These are phyloP conservation scores for Nemania abortiva DNA, from an alignment of 2,329 filamentous ascomycete species.

Conservation along the genomic window DNA sequence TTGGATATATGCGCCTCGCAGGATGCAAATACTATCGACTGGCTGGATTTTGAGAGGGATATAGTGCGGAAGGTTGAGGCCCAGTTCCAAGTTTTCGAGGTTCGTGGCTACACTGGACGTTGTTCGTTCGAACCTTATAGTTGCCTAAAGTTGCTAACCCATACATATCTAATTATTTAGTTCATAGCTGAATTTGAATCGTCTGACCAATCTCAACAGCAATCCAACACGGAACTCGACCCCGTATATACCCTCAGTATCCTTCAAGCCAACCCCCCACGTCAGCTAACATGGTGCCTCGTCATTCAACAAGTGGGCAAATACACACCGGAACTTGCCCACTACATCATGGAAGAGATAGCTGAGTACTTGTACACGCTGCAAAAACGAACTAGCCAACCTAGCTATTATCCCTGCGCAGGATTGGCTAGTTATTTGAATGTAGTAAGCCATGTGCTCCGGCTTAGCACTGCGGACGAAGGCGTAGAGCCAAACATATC, in stretches of 20 bases:
- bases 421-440: not conserved
- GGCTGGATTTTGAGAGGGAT: constrained; percentile 2
- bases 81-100: constrained; percentile 13
- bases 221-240: not conserved
- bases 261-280: not conserved
- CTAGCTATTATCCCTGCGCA: not conserved
- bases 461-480: constrained; percentile 4
- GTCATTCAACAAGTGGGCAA: constrained; percentile 8
- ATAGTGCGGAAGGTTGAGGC: constrained; percentile 1
- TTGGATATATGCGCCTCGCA: not conserved
- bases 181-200: not conserved
- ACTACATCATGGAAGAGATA: not conserved
- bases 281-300: not conserved
- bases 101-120: not conserved
- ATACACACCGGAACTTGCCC: constrained; percentile 11
- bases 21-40: constrained; percentile 3
- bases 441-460: constrained; percentile 13
- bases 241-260: constrained; percentile 2
- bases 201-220: not conserved
- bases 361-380: not conserved
- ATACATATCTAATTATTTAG: constrained; percentile 1
- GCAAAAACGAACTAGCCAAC: not conserved
- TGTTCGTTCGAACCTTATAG: not conserved
- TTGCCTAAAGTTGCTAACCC: not conserved
- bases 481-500: not conserved